A percentile compares a stretch with the other conserved stretches of the same genome.
Evolutionary conservation across 2,329 filamentous ascomycete species (phyloP).

Genomic region (Beauveria medogensis): DNA sequence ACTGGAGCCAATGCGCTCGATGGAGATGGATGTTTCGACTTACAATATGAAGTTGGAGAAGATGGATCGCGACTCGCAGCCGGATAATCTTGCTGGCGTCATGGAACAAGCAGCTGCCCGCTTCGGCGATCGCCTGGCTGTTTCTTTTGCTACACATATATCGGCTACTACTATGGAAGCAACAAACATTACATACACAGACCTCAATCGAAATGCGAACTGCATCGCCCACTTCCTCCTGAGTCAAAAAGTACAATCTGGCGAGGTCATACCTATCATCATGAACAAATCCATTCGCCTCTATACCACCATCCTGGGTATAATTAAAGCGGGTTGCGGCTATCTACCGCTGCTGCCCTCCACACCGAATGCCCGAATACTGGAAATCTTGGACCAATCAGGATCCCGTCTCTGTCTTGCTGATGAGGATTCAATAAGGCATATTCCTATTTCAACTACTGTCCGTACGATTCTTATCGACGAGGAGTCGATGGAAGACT

Average conservation of each 20-base stretch:
- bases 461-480: constrained; percentile 28
- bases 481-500: constrained; percentile 17
- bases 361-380: constrained; percentile 55
- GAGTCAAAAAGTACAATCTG: constrained; percentile 35
- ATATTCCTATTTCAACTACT: constrained; percentile 12
- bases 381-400: constrained; percentile 55
- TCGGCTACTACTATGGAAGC: constrained; percentile 17
- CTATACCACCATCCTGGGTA: constrained; percentile 67
- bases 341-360: constrained; percentile 73
- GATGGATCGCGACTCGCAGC: constrained; percentile 21
- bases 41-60: constrained; percentile 5
- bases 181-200: constrained; percentile 50
- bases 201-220: constrained; percentile 59
- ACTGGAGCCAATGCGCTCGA: not conserved
- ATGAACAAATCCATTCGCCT: constrained; percentile 69
- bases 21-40: not conserved
- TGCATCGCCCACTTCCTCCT: constrained; percentile 48
- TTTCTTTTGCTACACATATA: constrained; percentile 7
- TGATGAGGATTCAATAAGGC: constrained; percentile 22
- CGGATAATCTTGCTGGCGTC: constrained; percentile 52
- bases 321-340: constrained; percentile 65
- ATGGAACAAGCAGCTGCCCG: constrained; percentile 37
- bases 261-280: constrained; percentile 60
- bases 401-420: constrained; percentile 38
- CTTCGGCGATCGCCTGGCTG: not conserved